Evolutionary conservation across 306 rosid genomes (phyloP), one percentile per base, ranked within the genome.

Genomic region (Hippophae rhamnoides): DNA sequence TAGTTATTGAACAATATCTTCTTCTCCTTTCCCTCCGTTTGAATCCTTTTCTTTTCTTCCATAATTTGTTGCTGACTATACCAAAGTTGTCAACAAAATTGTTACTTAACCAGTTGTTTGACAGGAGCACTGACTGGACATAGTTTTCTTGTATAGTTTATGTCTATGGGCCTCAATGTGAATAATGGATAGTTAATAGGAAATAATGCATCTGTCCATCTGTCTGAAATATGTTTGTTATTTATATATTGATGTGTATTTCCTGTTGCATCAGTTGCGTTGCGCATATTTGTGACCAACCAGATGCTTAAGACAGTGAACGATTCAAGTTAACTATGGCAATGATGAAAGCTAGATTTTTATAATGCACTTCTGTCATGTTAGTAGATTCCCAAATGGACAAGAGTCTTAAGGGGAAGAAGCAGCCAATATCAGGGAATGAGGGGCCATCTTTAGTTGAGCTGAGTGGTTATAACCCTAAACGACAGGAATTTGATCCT

Each of bases 401-500:
- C 55, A 79, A 86, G 71, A 76, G 69, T 67, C 82, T 74, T 64
- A 86, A 80, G 55, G 95, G 81, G 71, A 76, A 80, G 71, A 76
- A 80, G 71, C 84, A 80, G 63, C 85, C 82, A 60, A 74, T 73
- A 76, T 66, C 76, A 8, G 87, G 69, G 67, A 84, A 77, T 53
- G 80, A 70, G 51, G 95, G 93, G 60, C 89, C 96, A 72, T 82
- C 95, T 61, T 83, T 92, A 65, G 80, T 88, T 43, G 95, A 92
- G 79, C 13, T 48, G 70, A 86, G 97, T 77, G 99, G 99, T 57
- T 92, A 83, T 79, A 92, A 92, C 53, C 10, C 72, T 48, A 88
- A 86, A 82, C 78, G 99, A 58, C 95, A 75, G 63, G 99, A 92
- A 66, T 92, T 92, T 45, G 97, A 92, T 79, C 79, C 95, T 57